phyloP scores from a whole-genome alignment of 768 basidiomycete genomes.

The Pleurotus citrinopileatus region DNA sequence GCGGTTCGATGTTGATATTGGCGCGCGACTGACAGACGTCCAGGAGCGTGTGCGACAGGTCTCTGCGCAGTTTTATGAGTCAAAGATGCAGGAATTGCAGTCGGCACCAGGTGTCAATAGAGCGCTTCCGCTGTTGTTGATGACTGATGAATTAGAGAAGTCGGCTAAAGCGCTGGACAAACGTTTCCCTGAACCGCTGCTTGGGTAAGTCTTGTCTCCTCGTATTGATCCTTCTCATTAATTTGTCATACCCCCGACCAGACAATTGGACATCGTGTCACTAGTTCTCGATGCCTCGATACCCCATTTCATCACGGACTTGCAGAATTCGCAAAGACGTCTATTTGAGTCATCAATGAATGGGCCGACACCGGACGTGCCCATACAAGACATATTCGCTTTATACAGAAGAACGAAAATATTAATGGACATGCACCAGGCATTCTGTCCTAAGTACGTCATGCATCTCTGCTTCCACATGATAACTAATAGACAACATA shows the following conservation, averaged over 20 bases:
- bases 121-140: slow-evolving; percentile 74
- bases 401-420: slow-evolving; percentile 79
- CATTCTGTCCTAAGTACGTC: slow-evolving; percentile 71
- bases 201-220: slow-evolving; percentile 55
- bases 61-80: slow-evolving; percentile 57
- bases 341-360: slow-evolving; percentile 83
- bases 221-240: not conserved
- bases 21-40: slow-evolving; percentile 63
- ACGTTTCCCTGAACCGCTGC: slow-evolving; percentile 78
- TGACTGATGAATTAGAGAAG: slow-evolving; percentile 92
- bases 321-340: slow-evolving; percentile 68
- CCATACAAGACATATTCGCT: slow-evolving; percentile 87
- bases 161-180: slow-evolving; percentile 80
- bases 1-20: slow-evolving; percentile 71
- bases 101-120: slow-evolving; percentile 74
- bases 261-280: slow-evolving; percentile 73
- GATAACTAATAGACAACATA: slow-evolving; percentile 22
- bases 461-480: not conserved
- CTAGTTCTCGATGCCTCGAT: slow-evolving; percentile 66
- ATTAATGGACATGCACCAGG: slow-evolving; percentile 74
- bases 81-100: slow-evolving; percentile 61
- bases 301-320: slow-evolving; percentile 63
- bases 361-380: slow-evolving; percentile 82
- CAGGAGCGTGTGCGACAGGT: slow-evolving; percentile 62
- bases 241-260: slow-evolving; percentile 21